phyloP scores from a whole-genome alignment of 2,329 filamentous ascomycete species.

The Hypoxylon sp. region DNA sequence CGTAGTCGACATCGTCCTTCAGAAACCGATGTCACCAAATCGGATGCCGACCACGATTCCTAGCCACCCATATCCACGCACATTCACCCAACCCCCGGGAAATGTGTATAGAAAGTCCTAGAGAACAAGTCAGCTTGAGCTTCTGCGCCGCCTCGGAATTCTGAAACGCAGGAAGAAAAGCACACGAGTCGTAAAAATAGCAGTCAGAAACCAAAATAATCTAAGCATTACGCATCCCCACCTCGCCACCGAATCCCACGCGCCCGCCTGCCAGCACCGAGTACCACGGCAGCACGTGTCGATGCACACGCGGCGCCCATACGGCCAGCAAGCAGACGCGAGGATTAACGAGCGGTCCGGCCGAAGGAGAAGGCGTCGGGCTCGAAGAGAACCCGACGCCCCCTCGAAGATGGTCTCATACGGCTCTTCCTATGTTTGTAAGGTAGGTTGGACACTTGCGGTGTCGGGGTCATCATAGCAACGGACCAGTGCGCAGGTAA shows the following conservation, averaged over 20 bases:
- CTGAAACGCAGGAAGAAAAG: slow-evolving; percentile 7
- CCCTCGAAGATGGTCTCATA: slow-evolving; percentile 54
- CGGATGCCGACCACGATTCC: not conserved
- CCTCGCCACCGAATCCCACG: slow-evolving; percentile 48
- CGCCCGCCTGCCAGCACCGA: slow-evolving; percentile 44
- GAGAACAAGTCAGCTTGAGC: slow-evolving; percentile 7
- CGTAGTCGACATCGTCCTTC: not conserved
- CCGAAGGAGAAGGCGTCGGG: slow-evolving; percentile 31
- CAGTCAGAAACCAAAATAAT: slow-evolving; percentile 52
- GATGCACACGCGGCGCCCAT: slow-evolving; percentile 55
- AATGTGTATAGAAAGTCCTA: slow-evolving; percentile 8
- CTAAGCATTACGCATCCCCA: slow-evolving; percentile 56
- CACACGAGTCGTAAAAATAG: slow-evolving; percentile 20
- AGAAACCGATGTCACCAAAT: not conserved
- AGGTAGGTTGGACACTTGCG: slow-evolving; percentile 55
- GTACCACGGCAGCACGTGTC: slow-evolving; percentile 55
- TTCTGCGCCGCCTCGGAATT: not conserved
- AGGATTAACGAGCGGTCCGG: slow-evolving; percentile 45
- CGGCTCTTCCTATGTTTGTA: slow-evolving; percentile 55
- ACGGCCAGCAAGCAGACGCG: slow-evolving; percentile 39
- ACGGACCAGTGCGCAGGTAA: not conserved
- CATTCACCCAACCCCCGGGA: not conserved
- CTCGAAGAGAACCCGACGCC: not conserved
- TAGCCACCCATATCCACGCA: not conserved
- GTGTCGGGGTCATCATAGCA: slow-evolving; percentile 56